Percentiles rank a stretch among this genome's conserved stretches.
phyloP scores from a whole-genome alignment of 108 stramenopile genomes.

The Fragilariopsis cylindrus region DNA sequence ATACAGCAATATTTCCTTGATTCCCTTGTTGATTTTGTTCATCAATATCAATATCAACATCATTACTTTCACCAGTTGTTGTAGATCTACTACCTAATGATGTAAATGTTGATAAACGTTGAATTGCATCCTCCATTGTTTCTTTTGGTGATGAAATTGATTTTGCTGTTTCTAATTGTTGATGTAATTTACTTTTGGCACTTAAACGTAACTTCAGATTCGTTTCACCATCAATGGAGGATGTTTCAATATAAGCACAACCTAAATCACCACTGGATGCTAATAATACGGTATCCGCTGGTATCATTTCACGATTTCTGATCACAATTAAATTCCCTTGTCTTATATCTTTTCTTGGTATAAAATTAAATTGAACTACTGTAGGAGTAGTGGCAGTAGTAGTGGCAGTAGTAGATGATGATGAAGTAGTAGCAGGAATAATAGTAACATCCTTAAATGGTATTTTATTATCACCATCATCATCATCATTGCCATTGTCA shows the following conservation, averaged over 20 bases:
- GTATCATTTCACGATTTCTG: constrained; percentile 88
- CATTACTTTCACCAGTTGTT: too few species aligned
- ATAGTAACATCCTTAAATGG: background rate
- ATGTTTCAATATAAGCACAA: constrained; percentile 92
- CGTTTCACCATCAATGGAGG: constrained; percentile 97
- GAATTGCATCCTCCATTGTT: too few species aligned
- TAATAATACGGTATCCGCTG: constrained; percentile 92
- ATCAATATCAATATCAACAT: background rate
- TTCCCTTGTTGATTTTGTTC: background rate
- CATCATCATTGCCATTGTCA: constrained; percentile 31
- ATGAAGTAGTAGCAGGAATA: background rate
- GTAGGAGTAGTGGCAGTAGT: background rate
- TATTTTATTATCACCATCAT: constrained; percentile 8
- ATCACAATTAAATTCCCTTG: constrained; percentile 91
- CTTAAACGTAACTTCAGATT: constrained; percentile 79
- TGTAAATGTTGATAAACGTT: too few species aligned
- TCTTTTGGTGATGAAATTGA: too few species aligned
- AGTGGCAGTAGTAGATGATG: background rate
- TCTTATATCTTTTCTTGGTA: constrained; percentile 72
- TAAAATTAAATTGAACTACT: constrained; percentile 66
- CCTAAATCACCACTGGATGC: constrained; percentile 82
- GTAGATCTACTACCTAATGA: too few species aligned
- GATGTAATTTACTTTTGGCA: too few species aligned
- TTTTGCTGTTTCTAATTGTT: too few species aligned
- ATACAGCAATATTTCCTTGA: constrained; percentile 46